These are phyloP conservation scores for Phaffia tasmanica DNA, from an alignment of 768 basidiomycete genomes.

Conservation along the genomic window DNA sequence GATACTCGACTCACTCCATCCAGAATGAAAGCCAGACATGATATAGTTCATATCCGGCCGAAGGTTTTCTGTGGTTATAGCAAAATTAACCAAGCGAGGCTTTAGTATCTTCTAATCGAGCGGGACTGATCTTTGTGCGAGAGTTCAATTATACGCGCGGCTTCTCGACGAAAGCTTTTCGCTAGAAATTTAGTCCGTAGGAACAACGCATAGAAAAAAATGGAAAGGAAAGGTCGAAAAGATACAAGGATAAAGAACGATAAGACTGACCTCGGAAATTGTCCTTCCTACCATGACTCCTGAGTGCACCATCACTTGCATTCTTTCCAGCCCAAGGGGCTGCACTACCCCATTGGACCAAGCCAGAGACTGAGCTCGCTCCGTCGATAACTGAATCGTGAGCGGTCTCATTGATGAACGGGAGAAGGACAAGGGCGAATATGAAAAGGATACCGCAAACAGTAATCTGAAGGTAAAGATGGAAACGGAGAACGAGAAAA, in stretches of 20 bases:
- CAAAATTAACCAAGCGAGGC: neutral
- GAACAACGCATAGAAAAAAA: neutral
- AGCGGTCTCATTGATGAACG: conserved; percentile 1
- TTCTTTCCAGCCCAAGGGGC: neutral
- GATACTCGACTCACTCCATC: conserved; percentile 20
- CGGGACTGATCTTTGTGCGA: neutral
- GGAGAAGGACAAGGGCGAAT: neutral
- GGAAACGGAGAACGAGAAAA: neutral
- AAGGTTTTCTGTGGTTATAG: conserved; percentile 16
- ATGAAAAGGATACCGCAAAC: neutral
- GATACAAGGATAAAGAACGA: neutral
- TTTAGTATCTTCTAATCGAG: neutral
- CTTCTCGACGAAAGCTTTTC: neutral
- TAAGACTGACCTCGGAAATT: conserved; percentile 20
- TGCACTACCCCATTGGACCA: neutral
- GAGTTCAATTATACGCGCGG: neutral
- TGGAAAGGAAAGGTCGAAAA: neutral
- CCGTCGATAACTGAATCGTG: neutral
- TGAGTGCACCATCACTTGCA: conserved; percentile 24
- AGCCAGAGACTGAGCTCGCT: conserved; percentile 5
- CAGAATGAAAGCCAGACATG: conserved; percentile 26
- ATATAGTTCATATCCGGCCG: conserved; percentile 26
- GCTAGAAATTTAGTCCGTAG: neutral
- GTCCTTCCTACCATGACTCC: conserved; percentile 17
- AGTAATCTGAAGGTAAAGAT: neutral